A percentile compares a stretch with the other conserved stretches of the same genome.
Evolutionary conservation across 257 asterid genomes (phyloP).

Genomic region (Ophiorrhiza pumila): DNA sequence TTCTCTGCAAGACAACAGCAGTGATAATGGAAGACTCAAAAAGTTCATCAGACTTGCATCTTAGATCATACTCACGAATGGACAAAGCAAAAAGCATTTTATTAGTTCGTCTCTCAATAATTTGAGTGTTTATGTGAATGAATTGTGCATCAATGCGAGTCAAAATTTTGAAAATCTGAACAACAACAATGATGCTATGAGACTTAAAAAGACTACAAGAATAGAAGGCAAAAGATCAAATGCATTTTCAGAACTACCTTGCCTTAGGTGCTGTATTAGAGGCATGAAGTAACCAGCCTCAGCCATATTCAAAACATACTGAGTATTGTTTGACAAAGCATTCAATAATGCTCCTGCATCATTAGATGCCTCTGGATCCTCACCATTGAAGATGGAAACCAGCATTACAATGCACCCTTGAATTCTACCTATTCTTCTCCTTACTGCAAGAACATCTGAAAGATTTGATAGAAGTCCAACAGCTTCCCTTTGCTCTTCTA

Average conservation of each 20-base stretch:
- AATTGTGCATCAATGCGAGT: too few relatives aligned
- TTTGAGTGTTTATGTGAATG: too few relatives aligned
- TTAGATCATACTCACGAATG: background rate
- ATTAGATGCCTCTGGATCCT: slow-evolving; percentile 50
- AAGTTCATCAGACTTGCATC: too few relatives aligned
- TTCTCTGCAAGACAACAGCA: background rate
- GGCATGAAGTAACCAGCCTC: slow-evolving; percentile 96
- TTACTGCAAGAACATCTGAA: slow-evolving; percentile 39
- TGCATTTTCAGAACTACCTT: slow-evolving; percentile 38
- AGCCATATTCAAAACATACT: slow-evolving; percentile 89
- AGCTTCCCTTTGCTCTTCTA: slow-evolving; percentile 71
- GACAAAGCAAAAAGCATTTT: background rate
- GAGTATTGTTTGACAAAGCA: slow-evolving; percentile 64
- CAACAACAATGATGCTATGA: background rate
- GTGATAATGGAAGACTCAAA: background rate
- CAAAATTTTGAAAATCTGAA: background rate
- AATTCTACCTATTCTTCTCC: slow-evolving; percentile 60
- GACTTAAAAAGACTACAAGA: background rate
- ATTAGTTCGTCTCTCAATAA: background rate
- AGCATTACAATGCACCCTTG: slow-evolving; percentile 76
- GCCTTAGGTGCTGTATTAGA: slow-evolving; percentile 54
- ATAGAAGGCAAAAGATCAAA: background rate
- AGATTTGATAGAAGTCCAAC: slow-evolving; percentile 61
- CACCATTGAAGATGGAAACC: slow-evolving; percentile 61
- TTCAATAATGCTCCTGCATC: slow-evolving; percentile 56